Evolutionary conservation across 1,284 basidiomycete genomes (phyloP), one percentile per base, ranked within the genome.

Genomic region (Ganoderma resinaceum): DNA sequence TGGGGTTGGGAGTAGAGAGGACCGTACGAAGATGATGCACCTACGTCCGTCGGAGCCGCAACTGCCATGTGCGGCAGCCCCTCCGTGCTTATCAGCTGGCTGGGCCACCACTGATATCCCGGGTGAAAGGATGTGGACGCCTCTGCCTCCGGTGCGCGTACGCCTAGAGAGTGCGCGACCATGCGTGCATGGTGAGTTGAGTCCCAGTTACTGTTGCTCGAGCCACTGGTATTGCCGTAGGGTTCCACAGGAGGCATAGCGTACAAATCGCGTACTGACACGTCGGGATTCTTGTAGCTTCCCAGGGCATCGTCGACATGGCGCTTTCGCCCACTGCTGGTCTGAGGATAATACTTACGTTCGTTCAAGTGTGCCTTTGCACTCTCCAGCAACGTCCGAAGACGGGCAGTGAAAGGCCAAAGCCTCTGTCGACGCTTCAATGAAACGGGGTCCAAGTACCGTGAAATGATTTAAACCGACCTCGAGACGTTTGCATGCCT

Each of bases 391-490:
- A 95, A 82, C 49, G 91, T 90, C 80, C 86, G 89, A 29, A 91
- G 87, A 33, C 93, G 87, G 18, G 84, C 82, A 16, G 93, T 92
- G 74, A 88, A 91, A 1, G 93, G 92, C 94, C 94, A 95, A 3
- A 82, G 76, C 57, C 78, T 72, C 79, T 85, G 69, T 57, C 3
- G 62, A 37, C 6, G 20, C 7, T 6, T 6, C 0, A 23, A 37
- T 33, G 20, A 37, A 12, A 37, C 33, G 55, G 3, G 16, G 12
- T 9, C 11, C 55, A 58, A 23, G 11, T 20, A 14, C 16, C 8
- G 20, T 14, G 33, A n/a, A n/a, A 58, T 9, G 20, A 37, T 2
- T n/a, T 53, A 23, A 73, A 31, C 84, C 61, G 73, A 93, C 91
- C 81, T 89, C 88, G 87, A 95, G 90, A 62, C 89, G 88, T 74